Percentiles rank a stretch among this genome's conserved stretches.
Conservation (phyloP, 78 protist genomes). For the Protostelium mycophagum region DNA sequence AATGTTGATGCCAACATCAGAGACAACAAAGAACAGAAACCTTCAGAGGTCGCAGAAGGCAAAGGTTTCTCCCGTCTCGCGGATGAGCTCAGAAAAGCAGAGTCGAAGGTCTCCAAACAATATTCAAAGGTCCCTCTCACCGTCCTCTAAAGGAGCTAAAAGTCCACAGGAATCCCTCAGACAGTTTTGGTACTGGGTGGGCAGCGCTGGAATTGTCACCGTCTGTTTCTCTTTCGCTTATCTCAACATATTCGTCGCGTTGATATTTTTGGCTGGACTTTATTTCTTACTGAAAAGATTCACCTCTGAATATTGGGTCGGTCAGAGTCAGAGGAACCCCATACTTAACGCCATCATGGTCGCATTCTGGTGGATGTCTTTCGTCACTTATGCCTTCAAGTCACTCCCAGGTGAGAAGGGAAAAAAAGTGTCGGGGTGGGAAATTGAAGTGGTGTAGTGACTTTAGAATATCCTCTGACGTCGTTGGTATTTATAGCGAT, state of each 20-base stretch:
- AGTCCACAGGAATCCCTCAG: background rate
- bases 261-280: background rate
- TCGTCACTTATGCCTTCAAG: background rate
- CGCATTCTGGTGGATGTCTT: background rate
- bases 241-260: background rate
- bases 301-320: background rate
- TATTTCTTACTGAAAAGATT: background rate
- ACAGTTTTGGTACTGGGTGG: background rate
- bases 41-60: background rate
- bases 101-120: background rate
- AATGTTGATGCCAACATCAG: background rate
- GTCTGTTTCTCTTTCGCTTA: background rate
- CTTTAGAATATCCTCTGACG: background rate
- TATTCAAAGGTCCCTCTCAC: background rate
- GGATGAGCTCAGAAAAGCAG: background rate
- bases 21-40: constrained; percentile 27
- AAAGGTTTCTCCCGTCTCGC: background rate
- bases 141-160: no score
- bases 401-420: background rate
- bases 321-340: background rate
- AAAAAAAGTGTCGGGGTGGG: no score
- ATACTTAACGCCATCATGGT: background rate
- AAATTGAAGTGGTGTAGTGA: no score
- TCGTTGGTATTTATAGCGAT: background rate
- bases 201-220: background rate